Base-by-base conservation (phyloP, 78 protist genomes). In the Dictyostelium intermedium region DNA sequence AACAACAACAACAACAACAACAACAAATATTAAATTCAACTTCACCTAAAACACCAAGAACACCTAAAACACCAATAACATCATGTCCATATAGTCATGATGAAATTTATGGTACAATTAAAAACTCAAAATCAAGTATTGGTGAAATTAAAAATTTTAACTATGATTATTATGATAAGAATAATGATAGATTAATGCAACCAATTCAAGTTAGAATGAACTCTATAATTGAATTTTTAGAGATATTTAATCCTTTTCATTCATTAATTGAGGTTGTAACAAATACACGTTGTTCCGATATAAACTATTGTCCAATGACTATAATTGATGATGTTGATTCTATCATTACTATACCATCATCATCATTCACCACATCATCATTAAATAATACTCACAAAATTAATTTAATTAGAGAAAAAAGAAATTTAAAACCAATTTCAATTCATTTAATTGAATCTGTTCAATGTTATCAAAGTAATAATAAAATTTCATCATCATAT, bases 291-390 rank as follows among this genome's bases (percentile, higher is more conserved):
- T 87, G 93, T 66, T 35, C 39, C 3, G 81, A 87, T 60, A 87
- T 87, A 13, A 39, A 37, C 20, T 27, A 23, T 47, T 87, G 93
- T 78, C 93, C 93, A 87, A 37, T 87, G 84, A 82, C 86, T 7
- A 4, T 25, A 0, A 16, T 9, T 18, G 34, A 76, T 76, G 3
- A 14, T n/a, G 84, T 79, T 45, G 84, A 47, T 16, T n/a, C 84
- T 43, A 27, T 79, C 0, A 45, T 79, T 10, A 45, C 50, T 27
- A 34, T 34, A 6, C 45, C 63, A 25, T 9, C 23, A 1, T 25
- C 43, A 18, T 43, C 16, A 23, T 25, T 45, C 11, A 39, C 25
- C 3, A 23, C 37, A 14, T 8, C 14, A 2, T 27, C 43, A 20
- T 20, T 23, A 39, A 6, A 20, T 3, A 27, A 50, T 37, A 30